Evolutionary conservation across 148 eudicot species (phyloP), one percentile per base, ranked within the genome.

Genomic region (Bassia scoparia): DNA sequence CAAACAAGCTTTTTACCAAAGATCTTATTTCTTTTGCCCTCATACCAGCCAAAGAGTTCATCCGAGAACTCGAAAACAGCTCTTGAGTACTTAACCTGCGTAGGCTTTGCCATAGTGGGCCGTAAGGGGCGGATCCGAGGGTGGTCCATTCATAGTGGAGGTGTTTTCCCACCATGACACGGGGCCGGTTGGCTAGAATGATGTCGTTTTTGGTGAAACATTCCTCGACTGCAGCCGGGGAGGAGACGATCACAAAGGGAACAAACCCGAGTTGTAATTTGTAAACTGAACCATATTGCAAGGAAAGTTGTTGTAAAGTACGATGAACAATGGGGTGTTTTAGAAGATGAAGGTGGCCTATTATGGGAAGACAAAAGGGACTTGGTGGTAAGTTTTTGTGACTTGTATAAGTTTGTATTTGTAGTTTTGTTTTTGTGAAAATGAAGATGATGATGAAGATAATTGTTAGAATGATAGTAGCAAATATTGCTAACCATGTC

Each of bases 161-260:
- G 66, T 74, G 81, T 48, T 72, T 81, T 31, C 79, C 78, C 4
- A 46, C 73, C 7, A 74, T 48, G 0, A 66, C 4, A 5, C 24
- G 61, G 29, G 83, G 83, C 26, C 83, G 56, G 17, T 81, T 76
- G 1, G 83, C 83, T 10, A 81, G 12, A 52, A 63, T 12, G 3
- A 77, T 23, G 44, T 81, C 83, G 26, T 80, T 69, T 37, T 60
- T 67, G 29, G 77, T 76, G 56, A 80, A 80, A 48, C 83, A 80
- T 61, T 80, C 76, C 41, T 76, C 76, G 0, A 71, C 77, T 48
- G 66, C 54, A 1, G 31, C 2, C 0, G 83, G 80, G 16, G 83
- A 80, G 16, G 83, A 80, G 13, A 76, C 33, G 21, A 80, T 58
- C 0, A 76, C 73, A 14, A 67, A 55, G 27, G 69, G 46, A 55